Evolutionary conservation across 192 early-diverging fungal genomes (phyloP).

Genomic region (Spinellus fusiger): DNA sequence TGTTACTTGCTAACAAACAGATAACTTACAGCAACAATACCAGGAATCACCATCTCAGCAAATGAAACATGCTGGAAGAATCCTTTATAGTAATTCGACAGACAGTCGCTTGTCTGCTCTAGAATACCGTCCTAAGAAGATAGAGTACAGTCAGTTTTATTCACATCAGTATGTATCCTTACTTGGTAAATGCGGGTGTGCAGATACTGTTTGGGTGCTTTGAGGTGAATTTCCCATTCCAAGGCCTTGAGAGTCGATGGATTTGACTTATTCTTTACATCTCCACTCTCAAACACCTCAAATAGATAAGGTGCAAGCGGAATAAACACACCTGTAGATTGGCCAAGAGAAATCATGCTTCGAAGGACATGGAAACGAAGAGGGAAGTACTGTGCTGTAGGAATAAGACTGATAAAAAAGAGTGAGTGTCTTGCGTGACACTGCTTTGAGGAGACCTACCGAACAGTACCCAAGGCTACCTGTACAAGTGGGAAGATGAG

Average conservation of each 20-base stretch:
- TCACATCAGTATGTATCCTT: background rate
- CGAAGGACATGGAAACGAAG: constrained; percentile 83
- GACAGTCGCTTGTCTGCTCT: constrained; percentile 67
- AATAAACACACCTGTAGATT: constrained; percentile 73
- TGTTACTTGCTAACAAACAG: background rate
- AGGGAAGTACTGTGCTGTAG: constrained; percentile 88
- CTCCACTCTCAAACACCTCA: constrained; percentile 74
- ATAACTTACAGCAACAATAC: constrained; percentile 58
- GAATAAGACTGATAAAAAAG: constrained; percentile 64
- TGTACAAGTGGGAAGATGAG: constrained; percentile 90
- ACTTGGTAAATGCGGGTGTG: constrained; percentile 78
- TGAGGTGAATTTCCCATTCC: constrained; percentile 71
- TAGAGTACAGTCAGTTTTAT: background rate
- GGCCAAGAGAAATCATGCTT: constrained; percentile 62
- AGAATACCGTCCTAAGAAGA: constrained; percentile 60
- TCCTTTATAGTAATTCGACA: constrained; percentile 71
- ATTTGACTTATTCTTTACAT: constrained; percentile 64
- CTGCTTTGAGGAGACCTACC: too few species aligned
- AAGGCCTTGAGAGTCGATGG: constrained; percentile 82
- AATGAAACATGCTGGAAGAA: constrained; percentile 82
- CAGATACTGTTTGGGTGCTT: constrained; percentile 77
- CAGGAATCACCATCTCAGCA: constrained; percentile 89
- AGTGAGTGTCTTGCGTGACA: too few species aligned
- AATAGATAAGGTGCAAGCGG: constrained; percentile 81
- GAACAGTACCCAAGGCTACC: constrained; percentile 63